A percentile compares a stretch with the other conserved stretches of the same genome.
phyloP scores from a whole-genome alignment of 169 alveolate species.

The Amoebophrya sp. region DNA sequence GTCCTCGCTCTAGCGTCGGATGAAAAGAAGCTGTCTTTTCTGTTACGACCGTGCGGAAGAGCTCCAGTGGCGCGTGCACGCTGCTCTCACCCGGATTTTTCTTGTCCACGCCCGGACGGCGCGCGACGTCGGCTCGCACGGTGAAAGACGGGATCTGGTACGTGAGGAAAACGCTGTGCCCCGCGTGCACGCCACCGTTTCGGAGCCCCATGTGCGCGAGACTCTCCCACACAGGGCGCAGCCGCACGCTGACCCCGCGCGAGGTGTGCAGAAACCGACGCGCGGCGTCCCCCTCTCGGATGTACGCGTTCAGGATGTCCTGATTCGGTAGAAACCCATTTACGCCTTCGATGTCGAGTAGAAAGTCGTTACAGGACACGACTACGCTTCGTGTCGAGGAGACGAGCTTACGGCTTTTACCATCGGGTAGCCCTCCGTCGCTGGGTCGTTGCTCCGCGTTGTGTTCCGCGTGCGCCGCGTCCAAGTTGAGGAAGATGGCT shows the following conservation, averaged over 20 bases:
- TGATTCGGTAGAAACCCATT: background rate
- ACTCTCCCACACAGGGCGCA: background rate
- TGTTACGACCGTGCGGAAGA: too few species aligned
- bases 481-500: background rate
- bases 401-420: too few species aligned
- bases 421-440: too few species aligned
- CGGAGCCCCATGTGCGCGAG: background rate
- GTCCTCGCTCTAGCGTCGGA: background rate
- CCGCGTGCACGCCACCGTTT: background rate
- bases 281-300: background rate
- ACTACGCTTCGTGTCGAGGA: too few species aligned
- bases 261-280: background rate
- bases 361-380: background rate
- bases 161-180: background rate
- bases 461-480: too few species aligned
- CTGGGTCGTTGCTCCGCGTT: too few species aligned
- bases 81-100: too few species aligned
- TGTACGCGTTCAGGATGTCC: background rate
- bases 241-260: background rate
- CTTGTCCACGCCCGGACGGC: too few species aligned
- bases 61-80: too few species aligned
- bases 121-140: background rate
- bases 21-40: background rate
- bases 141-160: background rate
- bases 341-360: background rate